phyloP scores from a whole-genome alignment of 2,329 filamentous ascomycete species.

The Phialophora macrospora region DNA sequence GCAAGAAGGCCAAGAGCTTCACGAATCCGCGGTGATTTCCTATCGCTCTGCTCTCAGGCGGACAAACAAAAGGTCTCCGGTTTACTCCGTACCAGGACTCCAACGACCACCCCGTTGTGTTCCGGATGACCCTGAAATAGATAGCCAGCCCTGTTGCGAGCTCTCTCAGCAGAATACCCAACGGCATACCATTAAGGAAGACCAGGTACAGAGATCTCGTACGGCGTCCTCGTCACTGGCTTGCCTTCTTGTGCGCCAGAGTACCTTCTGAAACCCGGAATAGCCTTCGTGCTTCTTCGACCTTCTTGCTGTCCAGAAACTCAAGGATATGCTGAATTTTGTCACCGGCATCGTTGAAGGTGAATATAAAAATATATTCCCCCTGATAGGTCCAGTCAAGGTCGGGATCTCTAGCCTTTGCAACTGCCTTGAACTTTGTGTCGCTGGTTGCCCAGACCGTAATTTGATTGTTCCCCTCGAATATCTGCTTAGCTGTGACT shows the following conservation, averaged over 20 bases:
- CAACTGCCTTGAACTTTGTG: constrained; percentile 40
- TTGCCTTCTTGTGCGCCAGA: not conserved
- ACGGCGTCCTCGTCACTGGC: not conserved
- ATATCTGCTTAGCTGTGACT: constrained; percentile 31
- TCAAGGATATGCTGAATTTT: constrained; percentile 42
- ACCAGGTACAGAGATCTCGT: not conserved
- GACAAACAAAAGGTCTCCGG: not conserved
- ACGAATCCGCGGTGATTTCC: no score
- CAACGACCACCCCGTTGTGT: not conserved
- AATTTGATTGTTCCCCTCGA: constrained; percentile 37
- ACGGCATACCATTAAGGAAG: not conserved
- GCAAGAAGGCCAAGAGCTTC: not conserved
- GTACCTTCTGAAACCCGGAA: not conserved
- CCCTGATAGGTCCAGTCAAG: constrained; percentile 42
- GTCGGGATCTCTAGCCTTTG: constrained; percentile 34
- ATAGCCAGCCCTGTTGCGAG: not conserved
- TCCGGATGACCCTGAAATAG: not conserved
- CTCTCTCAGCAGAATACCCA: not conserved
- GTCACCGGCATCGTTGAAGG: constrained; percentile 41
- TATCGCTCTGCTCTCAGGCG: not conserved
- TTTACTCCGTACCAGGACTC: not conserved
- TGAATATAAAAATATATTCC: constrained; percentile 45
- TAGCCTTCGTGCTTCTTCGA: constrained; percentile 7
- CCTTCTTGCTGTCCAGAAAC: constrained; percentile 44
- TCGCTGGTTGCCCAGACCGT: constrained; percentile 41